These are phyloP conservation scores for Corymbia maculata DNA, from an alignment of 345 rosid genomes.

Conservation along the genomic window DNA sequence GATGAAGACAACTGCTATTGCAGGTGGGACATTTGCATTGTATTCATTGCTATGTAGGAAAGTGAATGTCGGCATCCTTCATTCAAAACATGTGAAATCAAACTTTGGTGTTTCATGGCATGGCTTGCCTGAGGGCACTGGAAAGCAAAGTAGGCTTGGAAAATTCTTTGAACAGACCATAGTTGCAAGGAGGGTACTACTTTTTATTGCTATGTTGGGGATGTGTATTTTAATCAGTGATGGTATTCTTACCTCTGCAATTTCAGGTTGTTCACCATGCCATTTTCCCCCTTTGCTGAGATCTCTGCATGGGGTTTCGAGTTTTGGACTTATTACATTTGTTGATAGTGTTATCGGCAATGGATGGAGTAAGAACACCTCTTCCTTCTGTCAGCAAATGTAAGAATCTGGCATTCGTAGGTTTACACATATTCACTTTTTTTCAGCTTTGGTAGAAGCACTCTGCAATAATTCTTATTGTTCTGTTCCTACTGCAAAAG, in stretches of 20 bases:
- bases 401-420: conserved; percentile 6
- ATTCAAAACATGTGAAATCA: conserved; percentile 18
- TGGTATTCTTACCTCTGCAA: conserved; percentile 86
- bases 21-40: conserved; percentile 88
- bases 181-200: conserved; percentile 45
- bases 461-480: conserved; percentile 58
- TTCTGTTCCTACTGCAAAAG: conserved; percentile 70
- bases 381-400: conserved; percentile 51
- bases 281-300: neutral
- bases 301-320: neutral
- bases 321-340: neutral
- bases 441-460: conserved; percentile 67
- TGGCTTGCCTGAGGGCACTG: conserved; percentile 8
- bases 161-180: conserved; percentile 49
- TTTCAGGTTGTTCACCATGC: conserved; percentile 46
- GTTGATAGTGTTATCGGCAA: conserved; percentile 52
- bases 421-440: neutral
- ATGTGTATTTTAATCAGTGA: conserved; percentile 90
- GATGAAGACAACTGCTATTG: conserved; percentile 2
- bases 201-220: conserved; percentile 73
- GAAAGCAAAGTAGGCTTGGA: conserved; percentile 30
- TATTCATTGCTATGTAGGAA: conserved; percentile 81
- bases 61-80: conserved; percentile 39
- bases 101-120: neutral
- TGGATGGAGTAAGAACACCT: conserved; percentile 52